These are phyloP conservation scores for Ustilago cynodontis DNA, from an alignment of 1,284 basidiomycete genomes.

Conservation along the genomic window DNA sequence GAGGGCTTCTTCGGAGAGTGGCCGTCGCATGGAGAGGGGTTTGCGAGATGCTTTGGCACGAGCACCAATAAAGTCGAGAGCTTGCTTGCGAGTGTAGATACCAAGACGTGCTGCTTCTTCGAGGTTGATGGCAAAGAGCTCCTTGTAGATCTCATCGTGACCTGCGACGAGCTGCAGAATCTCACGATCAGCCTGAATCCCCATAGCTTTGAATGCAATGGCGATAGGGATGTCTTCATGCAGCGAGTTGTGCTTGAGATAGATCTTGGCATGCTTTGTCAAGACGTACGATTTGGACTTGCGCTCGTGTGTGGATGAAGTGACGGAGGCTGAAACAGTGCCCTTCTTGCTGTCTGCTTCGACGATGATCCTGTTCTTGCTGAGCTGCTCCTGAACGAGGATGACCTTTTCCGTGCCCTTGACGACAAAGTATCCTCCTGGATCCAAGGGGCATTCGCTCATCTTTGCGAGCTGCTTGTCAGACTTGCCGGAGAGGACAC, in stretches of 20 bases:
- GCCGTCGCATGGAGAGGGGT: conserved; percentile 78
- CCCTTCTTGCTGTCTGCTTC: conserved; percentile 84
- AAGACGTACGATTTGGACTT: conserved; percentile 99
- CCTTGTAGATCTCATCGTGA: conserved; percentile 88
- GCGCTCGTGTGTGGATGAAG: conserved; percentile 91
- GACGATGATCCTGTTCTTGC: conserved; percentile 99
- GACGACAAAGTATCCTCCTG: conserved; percentile 98
- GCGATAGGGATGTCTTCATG: conserved; percentile 97
- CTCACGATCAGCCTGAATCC: conserved; percentile 97
- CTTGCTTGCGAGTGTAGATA: conserved; percentile 93
- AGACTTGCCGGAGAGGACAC: conserved; percentile 80
- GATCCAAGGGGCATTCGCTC: conserved; percentile 97
- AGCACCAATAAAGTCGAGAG: conserved; percentile 93
- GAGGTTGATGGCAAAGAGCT: conserved; percentile 88
- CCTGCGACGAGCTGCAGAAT: conserved; percentile 95
- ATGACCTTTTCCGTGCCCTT: conserved; percentile 99
- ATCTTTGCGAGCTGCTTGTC: conserved; percentile 89
- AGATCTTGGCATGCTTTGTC: conserved; percentile 93
- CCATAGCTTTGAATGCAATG: conserved; percentile 88
- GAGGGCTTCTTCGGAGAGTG: conserved; percentile 91
- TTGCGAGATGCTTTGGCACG: conserved; percentile 89
- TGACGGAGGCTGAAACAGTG: conserved; percentile 94
- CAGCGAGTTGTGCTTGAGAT: conserved; percentile 93
- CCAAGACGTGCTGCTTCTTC: conserved; percentile 81
- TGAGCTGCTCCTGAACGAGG: conserved; percentile 97